Evolutionary conservation across 1,139 yeast genomes (phyloP).

Genomic region (Nakaseomyces delphensis): DNA sequence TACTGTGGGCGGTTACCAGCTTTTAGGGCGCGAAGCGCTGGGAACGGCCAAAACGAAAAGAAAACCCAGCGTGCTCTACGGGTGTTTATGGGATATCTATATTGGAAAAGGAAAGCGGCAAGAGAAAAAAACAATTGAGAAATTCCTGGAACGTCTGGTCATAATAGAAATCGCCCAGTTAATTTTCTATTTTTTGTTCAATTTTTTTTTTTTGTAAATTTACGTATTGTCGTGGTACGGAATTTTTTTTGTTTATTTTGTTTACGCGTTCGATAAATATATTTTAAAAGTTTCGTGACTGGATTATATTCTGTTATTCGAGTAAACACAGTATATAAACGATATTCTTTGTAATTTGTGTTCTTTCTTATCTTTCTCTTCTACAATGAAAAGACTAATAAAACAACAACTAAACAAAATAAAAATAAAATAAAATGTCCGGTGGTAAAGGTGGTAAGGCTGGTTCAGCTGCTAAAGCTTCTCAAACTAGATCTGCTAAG

Average conservation of each 20-base stretch:
- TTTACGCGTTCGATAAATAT: not conserved
- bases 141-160: conserved; percentile 5
- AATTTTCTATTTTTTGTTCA: too few relatives aligned
- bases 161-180: not conserved
- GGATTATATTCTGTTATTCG: too few relatives aligned
- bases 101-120: too few relatives aligned
- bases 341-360: too few relatives aligned
- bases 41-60: not conserved
- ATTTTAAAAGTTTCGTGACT: too few relatives aligned
- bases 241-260: not conserved
- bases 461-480: conserved; percentile 83
- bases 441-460: conserved; percentile 99
- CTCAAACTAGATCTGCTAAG: conserved; percentile 95
- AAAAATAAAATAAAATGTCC: conserved; percentile 51
- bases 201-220: not conserved
- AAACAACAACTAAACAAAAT: conserved; percentile 13
- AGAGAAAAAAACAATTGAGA: not conserved
- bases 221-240: not conserved
- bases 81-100: too few relatives aligned
- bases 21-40: conserved; percentile 2
- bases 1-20: too few relatives aligned
- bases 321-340: not conserved
- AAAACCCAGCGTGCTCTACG: too few relatives aligned
- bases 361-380: conserved; percentile 1
- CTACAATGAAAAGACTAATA: conserved; percentile 11